Evolutionary conservation across 129 eudicot species (phyloP).

Genomic region (Daucus carota): DH1_v3.0 NC_030388.2:26571501-26572000

Average conservation of each 20-base stretch:
- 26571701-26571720: slow-evolving; percentile 14
- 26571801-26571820: slow-evolving; percentile 5
- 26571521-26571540: too few species aligned
- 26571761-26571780: background rate
- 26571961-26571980: slow-evolving; percentile 76
- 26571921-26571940: slow-evolving; percentile 40
- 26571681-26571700: slow-evolving; percentile 12
- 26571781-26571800: slow-evolving; percentile 16
- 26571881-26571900: slow-evolving; percentile 82
- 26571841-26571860: slow-evolving; percentile 30
- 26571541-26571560: too few species aligned
- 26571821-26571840: slow-evolving; percentile 28
- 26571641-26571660: background rate
- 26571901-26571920: slow-evolving; percentile 82
- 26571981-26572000: slow-evolving; percentile 56
- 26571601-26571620: too few species aligned
- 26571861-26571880: slow-evolving; percentile 74
- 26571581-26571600: too few species aligned
- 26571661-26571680: background rate
- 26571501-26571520: too few species aligned
- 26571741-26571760: slow-evolving; percentile 10
- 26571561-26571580: too few species aligned
- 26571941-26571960: slow-evolving; percentile 85
- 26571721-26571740: slow-evolving; percentile 27
- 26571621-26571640: too few species aligned